Percentiles rank a stretch among this genome's conserved stretches.
These are phyloP conservation scores for Axilococcus clingmanii DNA, from an alignment of 139 green algal species.

Conservation along the genomic window DNA sequence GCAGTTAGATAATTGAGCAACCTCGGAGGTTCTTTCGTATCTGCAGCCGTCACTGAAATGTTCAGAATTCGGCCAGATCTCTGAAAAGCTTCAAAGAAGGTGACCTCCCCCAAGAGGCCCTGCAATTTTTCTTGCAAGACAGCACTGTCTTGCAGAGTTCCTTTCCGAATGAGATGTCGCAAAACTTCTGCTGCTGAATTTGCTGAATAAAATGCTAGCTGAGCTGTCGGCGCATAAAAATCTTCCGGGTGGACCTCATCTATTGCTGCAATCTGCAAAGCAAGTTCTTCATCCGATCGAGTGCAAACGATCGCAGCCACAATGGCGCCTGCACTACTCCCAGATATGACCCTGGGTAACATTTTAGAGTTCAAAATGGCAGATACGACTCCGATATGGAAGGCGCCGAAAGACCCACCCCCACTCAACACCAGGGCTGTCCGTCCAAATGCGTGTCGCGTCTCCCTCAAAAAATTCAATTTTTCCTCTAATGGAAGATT, in stretches of 20 bases:
- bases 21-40: constrained; percentile 86
- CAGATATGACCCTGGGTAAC: constrained; percentile 84
- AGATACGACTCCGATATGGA: constrained; percentile 43
- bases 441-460: constrained; percentile 84
- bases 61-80: constrained; percentile 81
- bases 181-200: constrained; percentile 52
- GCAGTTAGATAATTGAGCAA: constrained; percentile 88
- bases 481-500: constrained; percentile 65
- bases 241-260: not conserved
- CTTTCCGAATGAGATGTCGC: constrained; percentile 56
- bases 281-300: constrained; percentile 60
- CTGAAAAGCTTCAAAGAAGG: constrained; percentile 77
- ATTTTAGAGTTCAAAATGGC: constrained; percentile 76
- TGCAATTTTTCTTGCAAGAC: constrained; percentile 48
- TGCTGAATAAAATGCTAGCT: constrained; percentile 86
- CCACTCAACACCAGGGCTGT: constrained; percentile 89
- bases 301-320: constrained; percentile 44
- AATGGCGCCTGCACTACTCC: constrained; percentile 72
- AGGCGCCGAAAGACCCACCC: constrained; percentile 74
- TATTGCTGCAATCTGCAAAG: constrained; percentile 41
- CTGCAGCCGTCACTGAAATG: constrained; percentile 69
- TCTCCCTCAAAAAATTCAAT: constrained; percentile 81
- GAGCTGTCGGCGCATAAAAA: constrained; percentile 22
- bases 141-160: constrained; percentile 33
- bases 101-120: constrained; percentile 65